phyloP scores from a whole-genome alignment of 139 green algal genomes.

The Mychonastes homosphaera region DNA sequence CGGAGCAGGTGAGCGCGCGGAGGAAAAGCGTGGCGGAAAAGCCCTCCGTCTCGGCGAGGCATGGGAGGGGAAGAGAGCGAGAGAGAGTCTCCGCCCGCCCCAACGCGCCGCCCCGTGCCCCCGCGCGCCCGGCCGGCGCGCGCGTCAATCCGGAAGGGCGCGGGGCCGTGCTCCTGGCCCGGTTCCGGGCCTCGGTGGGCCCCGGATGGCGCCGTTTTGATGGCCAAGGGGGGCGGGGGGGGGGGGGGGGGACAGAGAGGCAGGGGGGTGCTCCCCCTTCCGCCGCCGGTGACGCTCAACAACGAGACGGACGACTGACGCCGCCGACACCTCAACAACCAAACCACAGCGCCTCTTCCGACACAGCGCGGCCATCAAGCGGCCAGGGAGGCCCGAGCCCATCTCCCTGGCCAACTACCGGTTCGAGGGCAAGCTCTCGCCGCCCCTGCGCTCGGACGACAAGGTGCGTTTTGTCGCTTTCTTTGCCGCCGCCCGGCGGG shows the following conservation, averaged over 20 bases:
- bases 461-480: conserved; percentile 27
- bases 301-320: neutral
- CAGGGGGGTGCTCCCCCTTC: neutral
- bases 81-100: too few species aligned
- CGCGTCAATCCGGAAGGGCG: conserved; percentile 6
- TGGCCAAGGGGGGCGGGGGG: neutral
- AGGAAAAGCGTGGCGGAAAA: too few species aligned
- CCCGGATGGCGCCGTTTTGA: neutral
- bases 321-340: neutral
- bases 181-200: too few species aligned
- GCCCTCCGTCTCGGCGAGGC: too few species aligned
- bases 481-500: neutral
- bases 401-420: conserved; percentile 31
- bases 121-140: too few species aligned
- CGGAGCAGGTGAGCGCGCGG: conserved; percentile 13
- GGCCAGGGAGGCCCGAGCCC: conserved; percentile 39
- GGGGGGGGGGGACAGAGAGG: neutral
- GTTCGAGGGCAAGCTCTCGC: conserved; percentile 36
- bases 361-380: conserved; percentile 9
- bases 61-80: too few species aligned
- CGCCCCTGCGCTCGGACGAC: conserved; percentile 43
- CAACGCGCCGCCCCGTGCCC: too few species aligned
- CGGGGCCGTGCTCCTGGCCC: neutral
- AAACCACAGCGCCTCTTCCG: neutral
- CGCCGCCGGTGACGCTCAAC: neutral